These are phyloP conservation scores for Nakazawaea holstii DNA, from an alignment of 805 yeast genomes.

Conservation along the genomic window DNA sequence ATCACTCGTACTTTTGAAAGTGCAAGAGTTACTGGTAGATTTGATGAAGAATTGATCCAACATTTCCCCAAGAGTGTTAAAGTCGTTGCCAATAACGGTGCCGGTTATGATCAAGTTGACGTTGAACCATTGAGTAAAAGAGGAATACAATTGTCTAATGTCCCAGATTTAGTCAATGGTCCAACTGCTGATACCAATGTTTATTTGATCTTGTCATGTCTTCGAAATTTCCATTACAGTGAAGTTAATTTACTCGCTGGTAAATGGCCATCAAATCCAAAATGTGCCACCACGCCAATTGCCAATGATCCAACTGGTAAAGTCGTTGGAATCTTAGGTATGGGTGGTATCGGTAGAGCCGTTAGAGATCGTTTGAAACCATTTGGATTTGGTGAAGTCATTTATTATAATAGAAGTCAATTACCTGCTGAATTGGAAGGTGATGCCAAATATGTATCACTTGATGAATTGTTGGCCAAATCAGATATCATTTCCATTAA, in stretches of 20 bases:
- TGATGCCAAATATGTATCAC: conserved; percentile 64
- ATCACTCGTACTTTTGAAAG: conserved; percentile 39
- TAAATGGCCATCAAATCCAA: conserved; percentile 47
- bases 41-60: conserved; percentile 37
- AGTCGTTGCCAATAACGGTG: conserved; percentile 45
- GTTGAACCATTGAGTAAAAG: conserved; percentile 32
- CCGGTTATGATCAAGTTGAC: conserved; percentile 54
- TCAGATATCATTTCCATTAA: conserved; percentile 72
- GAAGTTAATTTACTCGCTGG: conserved; percentile 49
- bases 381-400: conserved; percentile 67
- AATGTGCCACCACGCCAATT: conserved; percentile 49
- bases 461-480: conserved; percentile 58
- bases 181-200: conserved; percentile 57
- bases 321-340: conserved; percentile 73
- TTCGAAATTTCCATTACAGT: conserved; percentile 59
- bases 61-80: conserved; percentile 33
- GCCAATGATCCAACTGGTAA: conserved; percentile 78
- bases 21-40: conserved; percentile 31
- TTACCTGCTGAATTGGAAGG: conserved; percentile 58
- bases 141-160: conserved; percentile 45
- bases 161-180: conserved; percentile 45
- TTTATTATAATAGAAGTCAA: conserved; percentile 66
- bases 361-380: conserved; percentile 67
- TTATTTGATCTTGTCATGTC: conserved; percentile 43
- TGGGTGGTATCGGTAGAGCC: conserved; percentile 89